Evolutionary conservation across 495 filamentous ascomycete species (phyloP).

Genomic region (Penicillium atrosanguineum): DNA sequence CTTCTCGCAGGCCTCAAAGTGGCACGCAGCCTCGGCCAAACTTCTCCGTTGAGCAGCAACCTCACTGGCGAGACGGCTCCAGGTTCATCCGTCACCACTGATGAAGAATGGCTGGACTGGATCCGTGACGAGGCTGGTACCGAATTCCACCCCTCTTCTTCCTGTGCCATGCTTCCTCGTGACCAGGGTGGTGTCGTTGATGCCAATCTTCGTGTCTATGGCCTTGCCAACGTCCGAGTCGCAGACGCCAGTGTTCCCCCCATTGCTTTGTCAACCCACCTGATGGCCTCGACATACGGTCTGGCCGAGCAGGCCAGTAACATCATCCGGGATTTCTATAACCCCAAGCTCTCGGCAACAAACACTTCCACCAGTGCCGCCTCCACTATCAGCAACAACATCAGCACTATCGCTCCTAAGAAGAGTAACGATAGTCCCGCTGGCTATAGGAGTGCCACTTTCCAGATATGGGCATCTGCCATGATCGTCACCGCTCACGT

Average conservation of each 20-base stretch:
- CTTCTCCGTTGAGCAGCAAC: slow-evolving; percentile 19
- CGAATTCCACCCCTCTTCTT: slow-evolving; percentile 49
- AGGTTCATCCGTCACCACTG: slow-evolving; percentile 19
- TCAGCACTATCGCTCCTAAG: not conserved
- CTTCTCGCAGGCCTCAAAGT: slow-evolving; percentile 35
- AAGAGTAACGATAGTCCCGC: not conserved
- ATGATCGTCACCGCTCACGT: not conserved
- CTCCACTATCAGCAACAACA: not conserved
- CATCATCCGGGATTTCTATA: slow-evolving; percentile 10
- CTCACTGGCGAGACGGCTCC: slow-evolving; percentile 26
- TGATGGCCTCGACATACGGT: slow-evolving; percentile 50
- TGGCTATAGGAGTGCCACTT: not conserved
- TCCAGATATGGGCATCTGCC: not conserved
- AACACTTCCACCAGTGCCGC: not conserved
- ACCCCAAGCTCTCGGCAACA: not conserved
- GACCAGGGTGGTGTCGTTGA: slow-evolving; percentile 51
- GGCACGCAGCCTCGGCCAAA: slow-evolving; percentile 27
- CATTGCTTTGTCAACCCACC: slow-evolving; percentile 46
- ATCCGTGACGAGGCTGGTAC: slow-evolving; percentile 24
- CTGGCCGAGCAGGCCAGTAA: slow-evolving; percentile 44
- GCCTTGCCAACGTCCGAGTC: slow-evolving; percentile 49
- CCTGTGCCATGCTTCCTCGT: slow-evolving; percentile 49
- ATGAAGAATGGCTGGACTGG: slow-evolving; percentile 28
- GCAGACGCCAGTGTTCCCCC: slow-evolving; percentile 49
- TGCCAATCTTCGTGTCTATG: slow-evolving; percentile 46